Conservation (phyloP, 345 rosid species). For the rapeseed (Brassica napus) region Da-Ae NC_063448.1:38269501-38270000, state of each 20-base stretch:
- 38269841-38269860: background rate
- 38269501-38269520: background rate
- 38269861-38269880: background rate
- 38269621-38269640: background rate
- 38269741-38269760: background rate
- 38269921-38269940: background rate
- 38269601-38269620: background rate
- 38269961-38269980: background rate
- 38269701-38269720: slow-evolving; percentile 2
- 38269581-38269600: background rate
- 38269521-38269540: background rate
- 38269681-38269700: background rate
- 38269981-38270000: slow-evolving; percentile 17
- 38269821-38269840: slow-evolving; percentile 1
- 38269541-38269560: background rate
- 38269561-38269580: background rate
- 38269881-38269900: background rate
- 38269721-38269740: background rate
- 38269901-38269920: background rate
- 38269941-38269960: background rate
- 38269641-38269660: background rate
- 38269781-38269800: background rate
- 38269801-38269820: slow-evolving; percentile 7
- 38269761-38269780: slow-evolving; percentile 1
- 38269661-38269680: background rate